Base-by-base conservation (phyloP, 2,329 filamentous ascomycete genomes). In the Passalora sequoiae region DNA sequence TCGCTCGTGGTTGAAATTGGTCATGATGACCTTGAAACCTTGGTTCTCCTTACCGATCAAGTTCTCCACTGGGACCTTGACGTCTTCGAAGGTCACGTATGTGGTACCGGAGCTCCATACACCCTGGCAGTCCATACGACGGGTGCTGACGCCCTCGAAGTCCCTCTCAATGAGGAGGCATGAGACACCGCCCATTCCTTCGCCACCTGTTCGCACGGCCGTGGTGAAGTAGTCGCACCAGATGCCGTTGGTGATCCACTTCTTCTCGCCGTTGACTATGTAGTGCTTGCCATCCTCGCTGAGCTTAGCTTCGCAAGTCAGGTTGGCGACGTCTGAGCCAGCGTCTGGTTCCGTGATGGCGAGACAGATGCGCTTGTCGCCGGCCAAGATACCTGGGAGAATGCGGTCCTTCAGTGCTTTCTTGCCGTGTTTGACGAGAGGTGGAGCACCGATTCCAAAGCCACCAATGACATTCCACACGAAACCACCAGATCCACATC, bases 181-280 rank as follows among this genome's bases (percentile, higher is more conserved):
- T 21, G 82, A 87, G 50, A 98, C 77, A 47, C 92, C 92, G 62
- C 91, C 89, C 89, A 96, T 97, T 55, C 92, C 92, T 31, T 60
- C 55, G 32, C 51, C 55, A 52, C 85, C 89, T 5, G 92, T 98
- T 48, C 92, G 84, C 28, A 98, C 92, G 19, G 91, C 92, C 10
- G 87, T 94, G 43, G 92, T 97, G 75, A 97, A 97, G 74, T 97
- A 98, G 68, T 98, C 92, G 50, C 76, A 80, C 88, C 89, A 96
- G 44, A 53, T 51, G 13, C 41, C 40, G 36, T 50, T 56, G 13
- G 50, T 50, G 29, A 32, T 35, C 16, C 92, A 97, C 73, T 98
- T 98, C 84, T 98, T 97, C 80, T 96, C 91, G 43, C 92, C 92
- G 63, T 97, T 98, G 69, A 98, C 92, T 57, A 97, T 97, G 70